phyloP scores from a whole-genome alignment of 139 green algal species.

The Nannochloris sp. region DNA sequence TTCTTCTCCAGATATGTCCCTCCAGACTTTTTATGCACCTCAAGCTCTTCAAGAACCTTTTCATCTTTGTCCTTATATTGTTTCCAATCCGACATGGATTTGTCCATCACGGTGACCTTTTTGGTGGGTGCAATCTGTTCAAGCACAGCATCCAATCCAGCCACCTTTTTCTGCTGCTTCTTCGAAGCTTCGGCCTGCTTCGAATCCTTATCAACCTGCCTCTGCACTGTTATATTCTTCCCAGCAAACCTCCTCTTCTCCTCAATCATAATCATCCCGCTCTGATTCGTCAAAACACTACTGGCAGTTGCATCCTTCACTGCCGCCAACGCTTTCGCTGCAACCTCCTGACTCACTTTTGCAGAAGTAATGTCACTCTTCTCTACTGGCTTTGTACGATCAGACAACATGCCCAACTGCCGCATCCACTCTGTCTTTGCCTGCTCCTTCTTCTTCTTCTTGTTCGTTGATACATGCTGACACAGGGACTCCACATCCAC shows the following conservation, averaged over 20 bases:
- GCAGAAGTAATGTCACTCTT: neutral
- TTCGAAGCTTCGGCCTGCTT: conserved; percentile 48
- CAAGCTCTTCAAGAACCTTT: conserved; percentile 72
- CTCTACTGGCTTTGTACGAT: conserved; percentile 6
- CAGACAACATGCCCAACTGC: conserved; percentile 25
- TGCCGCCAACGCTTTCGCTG: neutral
- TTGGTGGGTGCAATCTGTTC: conserved; percentile 35
- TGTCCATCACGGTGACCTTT: conserved; percentile 74
- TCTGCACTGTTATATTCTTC: conserved; percentile 58
- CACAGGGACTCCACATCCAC: conserved; percentile 16
- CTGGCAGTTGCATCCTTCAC: conserved; percentile 7
- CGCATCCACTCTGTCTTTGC: conserved; percentile 23
- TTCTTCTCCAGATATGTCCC: conserved; percentile 69
- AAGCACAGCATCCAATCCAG: conserved; percentile 36
- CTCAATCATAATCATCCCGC: conserved; percentile 19
- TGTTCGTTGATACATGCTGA: conserved; percentile 3
- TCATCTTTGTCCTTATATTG: conserved; percentile 57
- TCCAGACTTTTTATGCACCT: conserved; percentile 60
- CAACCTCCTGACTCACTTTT: neutral
- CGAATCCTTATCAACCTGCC: conserved; percentile 42
- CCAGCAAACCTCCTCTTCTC: conserved; percentile 67
- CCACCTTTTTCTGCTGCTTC: conserved; percentile 8
- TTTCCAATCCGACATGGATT: conserved; percentile 77
- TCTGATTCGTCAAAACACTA: conserved; percentile 18
- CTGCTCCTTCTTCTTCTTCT: neutral